phyloP scores from a whole-genome alignment of 176 grass and related monocot genomes.

The Cenchrus americanus region DNA sequence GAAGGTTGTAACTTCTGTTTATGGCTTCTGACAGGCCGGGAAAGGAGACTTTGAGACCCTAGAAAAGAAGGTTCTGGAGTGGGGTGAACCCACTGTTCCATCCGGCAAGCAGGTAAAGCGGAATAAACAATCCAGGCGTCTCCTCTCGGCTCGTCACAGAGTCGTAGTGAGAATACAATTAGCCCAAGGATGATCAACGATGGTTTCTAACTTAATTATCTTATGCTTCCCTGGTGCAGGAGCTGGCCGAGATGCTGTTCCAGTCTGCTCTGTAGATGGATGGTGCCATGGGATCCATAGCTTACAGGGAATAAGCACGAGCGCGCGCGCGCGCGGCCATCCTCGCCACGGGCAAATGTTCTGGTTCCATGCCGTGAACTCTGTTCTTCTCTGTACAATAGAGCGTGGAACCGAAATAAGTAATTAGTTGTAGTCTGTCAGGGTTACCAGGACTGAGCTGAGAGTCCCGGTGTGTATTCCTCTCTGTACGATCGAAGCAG shows the following conservation, averaged over 20 bases:
- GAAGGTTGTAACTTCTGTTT: conserved; percentile 7
- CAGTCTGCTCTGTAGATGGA: conserved; percentile 78
- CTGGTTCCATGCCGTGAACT: conserved; percentile 37
- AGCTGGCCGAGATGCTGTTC: conserved; percentile 86
- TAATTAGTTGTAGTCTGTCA: conserved; percentile 27
- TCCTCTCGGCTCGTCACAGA: not conserved
- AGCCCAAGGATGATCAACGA: not conserved
- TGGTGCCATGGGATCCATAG: not conserved
- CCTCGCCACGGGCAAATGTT: conserved; percentile 7
- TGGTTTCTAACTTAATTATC: not conserved
- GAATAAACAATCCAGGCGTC: not conserved
- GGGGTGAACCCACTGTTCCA: conserved; percentile 83
- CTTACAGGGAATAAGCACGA: conserved; percentile 44
- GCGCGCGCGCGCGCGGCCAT: not conserved
- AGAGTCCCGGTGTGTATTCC: not conserved
- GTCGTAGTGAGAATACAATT: not conserved
- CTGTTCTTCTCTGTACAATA: conserved; percentile 48
- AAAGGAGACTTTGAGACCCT: conserved; percentile 83
- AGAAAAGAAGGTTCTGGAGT: conserved; percentile 88
- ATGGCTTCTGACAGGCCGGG: conserved; percentile 63
- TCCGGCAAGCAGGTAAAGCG: conserved; percentile 85
- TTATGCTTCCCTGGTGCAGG: conserved; percentile 51
- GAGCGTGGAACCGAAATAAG: conserved; percentile 42
- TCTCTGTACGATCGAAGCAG: not conserved
- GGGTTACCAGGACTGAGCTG: not conserved